Base-by-base conservation (phyloP, 331 rosid species). In the Rhamnella rubrinervis region DNA sequence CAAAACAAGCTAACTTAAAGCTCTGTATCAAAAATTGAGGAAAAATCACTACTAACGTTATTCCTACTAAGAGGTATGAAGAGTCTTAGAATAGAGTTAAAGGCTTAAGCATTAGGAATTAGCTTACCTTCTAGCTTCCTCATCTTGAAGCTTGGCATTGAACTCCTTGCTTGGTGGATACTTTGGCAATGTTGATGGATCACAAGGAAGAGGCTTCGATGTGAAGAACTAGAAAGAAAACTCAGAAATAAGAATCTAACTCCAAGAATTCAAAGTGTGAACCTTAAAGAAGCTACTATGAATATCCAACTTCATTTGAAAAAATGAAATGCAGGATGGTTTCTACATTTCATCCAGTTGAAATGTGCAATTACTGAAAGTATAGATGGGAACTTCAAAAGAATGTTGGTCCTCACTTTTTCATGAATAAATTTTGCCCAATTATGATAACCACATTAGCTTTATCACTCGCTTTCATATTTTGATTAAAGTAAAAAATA, bases 121-220 rank as follows among this genome's bases (percentile, higher is more conserved):
- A 50, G 38, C 63, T 73, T 79, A 92, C 98, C 98, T 87, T 84
- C 83, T 88, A 61, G 85, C 84, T 80, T 92, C 98, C 81, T 87
- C 92, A 1, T 92, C 86, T 52, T 85, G 88, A 59, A 83, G 72
- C 81, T 82, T 87, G 68, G 78, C 92, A 83, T 89, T 96, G 67
- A 92, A 81, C 85, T 92, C 98, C 85, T 92, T 92, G 83, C 91
- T 86, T 0, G 98, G 98, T 60, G 92, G 92, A 68, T 89, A 87
- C 75, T 83, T 86, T 8, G 96, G 98, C 82, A 92, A 83, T 74
- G 83, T 59, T 60, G 87, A 89, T 59, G 96, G 98, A 75, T 85
- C 84, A 59, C 85, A 83, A 55, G 98, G 92, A 81, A 84, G 92
- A 40, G 96, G 98, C 71, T 52, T 69, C 31, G 92, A 70, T 14